Base-by-base conservation (phyloP, 75 land plant species). In the Pinus taeda region DNA sequence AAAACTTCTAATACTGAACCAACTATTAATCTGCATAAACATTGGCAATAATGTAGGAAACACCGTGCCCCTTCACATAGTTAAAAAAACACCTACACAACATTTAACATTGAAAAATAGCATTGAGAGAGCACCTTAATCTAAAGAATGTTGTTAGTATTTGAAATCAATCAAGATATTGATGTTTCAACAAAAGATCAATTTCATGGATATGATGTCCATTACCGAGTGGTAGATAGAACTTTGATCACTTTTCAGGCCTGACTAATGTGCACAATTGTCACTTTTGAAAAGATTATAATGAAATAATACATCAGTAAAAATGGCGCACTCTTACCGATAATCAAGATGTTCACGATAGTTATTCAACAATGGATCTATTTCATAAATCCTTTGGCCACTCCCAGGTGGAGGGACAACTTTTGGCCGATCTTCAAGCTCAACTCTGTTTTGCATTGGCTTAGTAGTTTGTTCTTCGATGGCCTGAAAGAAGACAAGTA, bases 301-400 rank as follows among this genome's bases (percentile, higher is more conserved):
- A 7, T 6, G 18, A 8, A 59, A 17, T 22, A 22, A 60, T 17
- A 37, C 18, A 22, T 42, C 26, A 42, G 24, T 76, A 24, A 73
- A 42, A 36, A 39, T 6, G 53, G 45, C 20, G 33, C 71, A 42
- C n/a, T 74, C 75, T 84, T 78, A 95, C 98, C 98, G 75, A 53
- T 90, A 95, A 53, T 95, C 98, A 83, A 95, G 90, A 91, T 95
- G 98, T 20, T 57, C 78, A 73, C 90, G 78, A 76, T 86, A 53
- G 65, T 36, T 80, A 39, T 59, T 70, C 83, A 95, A 78, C 73
- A 76, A 75, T 63, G 98, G 90, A 78, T 95, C 98, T 63, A 89
- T 81, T 78, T 95, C 93, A 79, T 92, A 95, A 69, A 95, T 95
- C 75, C 57, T 85, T 73, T 93, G 93, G n/a, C 95, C 98, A 36